These are phyloP conservation scores for Daldinia concentrica DNA, from an alignment of 495 filamentous ascomycete species.

Conservation along the genomic window DNA sequence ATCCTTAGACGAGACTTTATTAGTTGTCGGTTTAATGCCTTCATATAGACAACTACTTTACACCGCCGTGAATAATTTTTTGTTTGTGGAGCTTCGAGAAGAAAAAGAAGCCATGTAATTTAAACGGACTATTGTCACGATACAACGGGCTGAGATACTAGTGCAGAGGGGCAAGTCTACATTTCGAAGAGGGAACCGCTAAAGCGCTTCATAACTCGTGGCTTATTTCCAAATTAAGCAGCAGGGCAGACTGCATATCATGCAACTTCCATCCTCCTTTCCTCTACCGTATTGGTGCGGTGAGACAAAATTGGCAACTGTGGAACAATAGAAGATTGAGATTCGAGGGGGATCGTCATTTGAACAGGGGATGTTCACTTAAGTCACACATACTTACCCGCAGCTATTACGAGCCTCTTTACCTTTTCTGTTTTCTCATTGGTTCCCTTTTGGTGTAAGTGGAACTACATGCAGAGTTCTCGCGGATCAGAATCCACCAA, in stretches of 20 bases:
- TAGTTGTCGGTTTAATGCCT: neutral
- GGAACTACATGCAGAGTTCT: neutral
- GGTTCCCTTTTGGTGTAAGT: neutral
- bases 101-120: neutral
- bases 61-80: neutral
- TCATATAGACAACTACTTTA: neutral
- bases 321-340: slow-evolving; percentile 30
- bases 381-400: slow-evolving; percentile 13
- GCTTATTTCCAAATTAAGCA: slow-evolving; percentile 2
- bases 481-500: neutral
- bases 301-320: slow-evolving; percentile 19
- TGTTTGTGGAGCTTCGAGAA: neutral
- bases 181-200: neutral
- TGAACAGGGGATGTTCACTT: slow-evolving; percentile 16
- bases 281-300: slow-evolving; percentile 14
- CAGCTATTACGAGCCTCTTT: slow-evolving; percentile 28
- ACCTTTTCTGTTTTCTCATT: slow-evolving; percentile 4
- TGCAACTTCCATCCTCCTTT: slow-evolving; percentile 5
- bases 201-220: neutral
- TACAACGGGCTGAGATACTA: neutral
- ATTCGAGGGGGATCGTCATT: slow-evolving; percentile 8
- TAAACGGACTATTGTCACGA: neutral
- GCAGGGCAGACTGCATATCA: slow-evolving; percentile 2
- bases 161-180: neutral
- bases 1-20: neutral